These are phyloP conservation scores for Corylus americana DNA, from an alignment of 306 rosid genomes.

Conservation along the genomic window DNA sequence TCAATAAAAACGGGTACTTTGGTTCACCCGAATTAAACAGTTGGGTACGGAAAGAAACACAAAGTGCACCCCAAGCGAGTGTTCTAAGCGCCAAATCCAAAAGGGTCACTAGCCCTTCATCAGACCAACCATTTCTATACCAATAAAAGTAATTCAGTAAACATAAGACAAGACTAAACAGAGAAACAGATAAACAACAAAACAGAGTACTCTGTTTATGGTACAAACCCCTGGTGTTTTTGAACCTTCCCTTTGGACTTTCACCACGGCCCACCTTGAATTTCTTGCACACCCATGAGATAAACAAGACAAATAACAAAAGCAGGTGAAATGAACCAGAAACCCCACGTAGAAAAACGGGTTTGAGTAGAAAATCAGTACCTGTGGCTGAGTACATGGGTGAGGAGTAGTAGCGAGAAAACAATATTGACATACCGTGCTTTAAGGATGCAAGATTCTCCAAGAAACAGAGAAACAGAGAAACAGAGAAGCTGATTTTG, in stretches of 20 bases:
- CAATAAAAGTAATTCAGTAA: slow-evolving; percentile 30
- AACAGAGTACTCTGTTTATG: slow-evolving; percentile 19
- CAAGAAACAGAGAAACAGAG: too few species aligned
- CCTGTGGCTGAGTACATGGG: not conserved
- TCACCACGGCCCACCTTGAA: not conserved
- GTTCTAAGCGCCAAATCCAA: slow-evolving; percentile 43
- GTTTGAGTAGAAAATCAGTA: slow-evolving; percentile 29
- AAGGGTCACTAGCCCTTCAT: slow-evolving; percentile 40
- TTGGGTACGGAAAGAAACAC: slow-evolving; percentile 27
- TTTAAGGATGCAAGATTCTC: not conserved
- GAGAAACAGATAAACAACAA: slow-evolving; percentile 34
- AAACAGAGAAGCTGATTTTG: too few species aligned
- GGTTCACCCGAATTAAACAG: slow-evolving; percentile 34
- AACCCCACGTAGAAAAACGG: slow-evolving; percentile 43
- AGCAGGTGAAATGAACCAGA: slow-evolving; percentile 30
- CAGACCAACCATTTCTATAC: slow-evolving; percentile 36
- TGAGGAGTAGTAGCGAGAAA: not conserved
- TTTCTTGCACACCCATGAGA: slow-evolving; percentile 31
- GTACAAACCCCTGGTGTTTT: slow-evolving; percentile 1
- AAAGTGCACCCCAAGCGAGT: slow-evolving; percentile 38
- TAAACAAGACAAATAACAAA: slow-evolving; percentile 19
- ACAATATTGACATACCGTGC: slow-evolving; percentile 12
- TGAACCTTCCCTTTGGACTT: slow-evolving; percentile 26
- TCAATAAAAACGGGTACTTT: slow-evolving; percentile 34
- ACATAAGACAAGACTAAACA: slow-evolving; percentile 21